phyloP scores from a whole-genome alignment of 2,329 filamentous ascomycete genomes.

The Aspergillus transmontanensis region DNA sequence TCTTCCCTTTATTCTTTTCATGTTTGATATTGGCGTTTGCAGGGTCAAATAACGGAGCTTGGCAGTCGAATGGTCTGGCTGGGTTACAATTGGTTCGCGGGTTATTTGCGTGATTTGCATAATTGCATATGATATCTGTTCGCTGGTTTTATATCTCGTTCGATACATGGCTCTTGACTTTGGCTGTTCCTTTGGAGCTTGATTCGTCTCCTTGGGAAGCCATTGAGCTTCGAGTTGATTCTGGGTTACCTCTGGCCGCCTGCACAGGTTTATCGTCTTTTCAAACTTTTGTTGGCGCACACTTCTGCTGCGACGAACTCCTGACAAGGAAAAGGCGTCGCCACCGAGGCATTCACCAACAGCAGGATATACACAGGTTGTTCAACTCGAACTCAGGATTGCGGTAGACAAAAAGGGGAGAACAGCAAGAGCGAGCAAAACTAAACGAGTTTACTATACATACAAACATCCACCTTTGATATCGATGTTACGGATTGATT shows the following conservation, averaged over 20 bases:
- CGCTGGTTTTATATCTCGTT: slow-evolving; percentile 11
- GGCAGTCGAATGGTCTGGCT: slow-evolving; percentile 20
- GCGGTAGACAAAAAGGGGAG: slow-evolving; percentile 6
- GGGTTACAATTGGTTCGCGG: slow-evolving; percentile 17
- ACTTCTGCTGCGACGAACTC: neutral
- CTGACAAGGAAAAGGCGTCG: neutral
- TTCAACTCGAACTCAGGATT: neutral
- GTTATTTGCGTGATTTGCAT: slow-evolving; percentile 25
- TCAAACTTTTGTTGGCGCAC: neutral
- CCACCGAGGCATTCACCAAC: neutral
- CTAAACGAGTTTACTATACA: slow-evolving; percentile 10
- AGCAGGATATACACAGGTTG: neutral
- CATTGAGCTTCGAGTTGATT: slow-evolving; percentile 6
- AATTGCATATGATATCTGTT: slow-evolving; percentile 20
- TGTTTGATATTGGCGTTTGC: slow-evolving; percentile 27
- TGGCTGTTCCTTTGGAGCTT: slow-evolving; percentile 6
- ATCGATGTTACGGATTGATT: neutral
- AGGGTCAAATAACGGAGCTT: slow-evolving; percentile 24
- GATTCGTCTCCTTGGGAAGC: slow-evolving; percentile 1
- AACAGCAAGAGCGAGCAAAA: slow-evolving; percentile 13
- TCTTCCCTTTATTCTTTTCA: slow-evolving; percentile 11
- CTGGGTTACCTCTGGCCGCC: slow-evolving; percentile 2
- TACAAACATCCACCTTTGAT: neutral
- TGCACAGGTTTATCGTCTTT: slow-evolving; percentile 7
- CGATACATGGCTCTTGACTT: slow-evolving; percentile 12